A percentile compares a stretch with the other conserved stretches of the same genome.
Evolutionary conservation across 257 asterid species (phyloP).

Genomic region (Dorcoceras hygrometricum): DNA sequence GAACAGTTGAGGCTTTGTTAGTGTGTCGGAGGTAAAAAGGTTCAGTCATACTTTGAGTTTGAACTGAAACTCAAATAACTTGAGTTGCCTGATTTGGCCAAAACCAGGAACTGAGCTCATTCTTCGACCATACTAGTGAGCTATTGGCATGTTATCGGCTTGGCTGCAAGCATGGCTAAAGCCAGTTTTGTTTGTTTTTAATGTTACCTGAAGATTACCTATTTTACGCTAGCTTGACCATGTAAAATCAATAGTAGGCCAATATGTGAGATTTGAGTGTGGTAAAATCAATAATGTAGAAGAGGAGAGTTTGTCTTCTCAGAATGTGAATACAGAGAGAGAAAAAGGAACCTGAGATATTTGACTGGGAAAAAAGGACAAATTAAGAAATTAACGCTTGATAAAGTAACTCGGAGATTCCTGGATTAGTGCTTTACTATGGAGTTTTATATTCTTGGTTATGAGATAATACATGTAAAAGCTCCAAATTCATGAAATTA

Average conservation of each 20-base stretch:
- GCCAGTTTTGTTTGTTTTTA: background rate
- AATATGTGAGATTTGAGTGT: background rate
- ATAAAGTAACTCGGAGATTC: background rate
- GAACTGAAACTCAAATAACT: background rate
- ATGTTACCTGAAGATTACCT: no score
- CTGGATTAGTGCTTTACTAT: background rate
- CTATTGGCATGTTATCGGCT: background rate
- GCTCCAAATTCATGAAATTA: conserved; percentile 34
- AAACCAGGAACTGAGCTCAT: no score
- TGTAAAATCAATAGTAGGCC: background rate
- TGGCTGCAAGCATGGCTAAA: background rate
- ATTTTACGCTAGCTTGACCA: background rate
- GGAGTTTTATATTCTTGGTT: conserved; percentile 15
- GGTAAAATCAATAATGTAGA: background rate
- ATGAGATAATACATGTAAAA: conserved; percentile 23
- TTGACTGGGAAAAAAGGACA: conserved; percentile 20
- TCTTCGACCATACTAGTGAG: no score
- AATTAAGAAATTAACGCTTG: background rate
- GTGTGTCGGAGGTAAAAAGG: no score
- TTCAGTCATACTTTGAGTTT: no score
- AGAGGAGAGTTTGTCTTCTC: background rate
- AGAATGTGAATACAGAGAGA: background rate
- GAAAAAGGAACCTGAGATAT: background rate
- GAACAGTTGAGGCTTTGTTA: background rate
- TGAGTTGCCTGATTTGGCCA: background rate